A percentile compares a stretch with the other conserved stretches of the same genome.
Evolutionary conservation across 805 yeast genomes (phyloP).

Genomic region (Hanseniaspora lindneri): DNA sequence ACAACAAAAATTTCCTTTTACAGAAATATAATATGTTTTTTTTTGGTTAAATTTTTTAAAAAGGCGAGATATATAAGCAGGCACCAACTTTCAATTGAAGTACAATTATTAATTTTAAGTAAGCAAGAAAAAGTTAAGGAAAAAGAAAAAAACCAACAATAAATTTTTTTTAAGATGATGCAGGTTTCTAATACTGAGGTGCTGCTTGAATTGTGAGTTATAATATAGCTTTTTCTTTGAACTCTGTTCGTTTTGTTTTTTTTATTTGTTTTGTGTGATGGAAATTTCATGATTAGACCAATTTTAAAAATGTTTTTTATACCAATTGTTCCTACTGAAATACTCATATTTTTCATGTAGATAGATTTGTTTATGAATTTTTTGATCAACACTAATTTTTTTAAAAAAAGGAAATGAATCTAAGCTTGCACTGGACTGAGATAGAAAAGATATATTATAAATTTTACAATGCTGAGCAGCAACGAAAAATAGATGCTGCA

Average conservation of each 20-base stretch:
- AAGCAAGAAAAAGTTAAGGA: too few species aligned
- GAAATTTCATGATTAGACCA: slow-evolving; percentile 9
- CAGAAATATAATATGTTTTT: too few species aligned
- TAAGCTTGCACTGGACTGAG: too few species aligned
- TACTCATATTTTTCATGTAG: slow-evolving; percentile 32
- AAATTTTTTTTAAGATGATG: too few species aligned
- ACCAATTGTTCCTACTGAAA: slow-evolving; percentile 36
- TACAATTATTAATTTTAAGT: too few species aligned
- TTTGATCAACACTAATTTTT: background rate
- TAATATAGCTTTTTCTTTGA: slow-evolving; percentile 14
- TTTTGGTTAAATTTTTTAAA: too few species aligned
- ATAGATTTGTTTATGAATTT: slow-evolving; percentile 28
- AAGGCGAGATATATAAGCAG: too few species aligned
- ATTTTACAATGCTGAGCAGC: background rate
- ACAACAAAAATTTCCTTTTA: too few species aligned
- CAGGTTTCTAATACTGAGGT: background rate
- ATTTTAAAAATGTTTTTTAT: slow-evolving; percentile 22
- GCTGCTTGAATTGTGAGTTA: background rate
- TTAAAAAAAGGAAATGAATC: too few species aligned
- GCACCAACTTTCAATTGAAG: too few species aligned
- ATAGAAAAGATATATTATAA: slow-evolving; percentile 5
- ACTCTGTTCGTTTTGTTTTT: too few species aligned
- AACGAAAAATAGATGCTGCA: background rate
- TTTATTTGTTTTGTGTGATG: background rate
- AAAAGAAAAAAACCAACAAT: too few species aligned